Evolutionary conservation across 441 rosid species (phyloP).

Genomic region (Cnidoscolus chayamansa): DNA sequence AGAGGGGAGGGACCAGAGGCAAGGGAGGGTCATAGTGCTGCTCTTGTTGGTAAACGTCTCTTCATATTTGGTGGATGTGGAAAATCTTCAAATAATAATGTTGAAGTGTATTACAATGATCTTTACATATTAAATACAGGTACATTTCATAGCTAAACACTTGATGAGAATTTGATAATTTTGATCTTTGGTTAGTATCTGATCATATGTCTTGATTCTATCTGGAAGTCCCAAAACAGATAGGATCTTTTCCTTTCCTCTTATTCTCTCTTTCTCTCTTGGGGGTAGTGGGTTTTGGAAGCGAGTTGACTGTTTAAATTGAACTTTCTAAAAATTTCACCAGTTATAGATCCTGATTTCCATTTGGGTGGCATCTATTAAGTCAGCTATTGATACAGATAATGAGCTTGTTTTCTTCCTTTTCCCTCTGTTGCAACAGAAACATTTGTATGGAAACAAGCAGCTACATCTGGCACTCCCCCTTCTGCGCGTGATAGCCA

Average conservation of each 20-base stretch:
- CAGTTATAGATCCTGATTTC: neutral
- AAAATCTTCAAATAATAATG: constrained; percentile 54
- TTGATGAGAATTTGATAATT: neutral
- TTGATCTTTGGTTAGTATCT: neutral
- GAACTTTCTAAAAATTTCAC: neutral
- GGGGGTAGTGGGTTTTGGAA: neutral
- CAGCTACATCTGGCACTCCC: constrained; percentile 65
- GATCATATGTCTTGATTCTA: neutral
- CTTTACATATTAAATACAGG: constrained; percentile 85
- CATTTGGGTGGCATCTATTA: neutral
- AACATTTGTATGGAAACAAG: constrained; percentile 83
- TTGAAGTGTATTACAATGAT: constrained; percentile 84
- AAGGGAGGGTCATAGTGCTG: constrained; percentile 92
- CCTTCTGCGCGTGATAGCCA: constrained; percentile 97
- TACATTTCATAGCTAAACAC: constrained; percentile 19
- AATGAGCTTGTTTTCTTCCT: constrained; percentile 2
- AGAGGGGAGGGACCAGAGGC: constrained; percentile 93
- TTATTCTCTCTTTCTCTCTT: neutral
- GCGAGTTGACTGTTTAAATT: too few relatives aligned
- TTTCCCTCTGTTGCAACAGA: constrained; percentile 44
- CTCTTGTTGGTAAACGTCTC: constrained; percentile 83
- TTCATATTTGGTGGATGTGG: constrained; percentile 94
- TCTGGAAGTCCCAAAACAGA: neutral
- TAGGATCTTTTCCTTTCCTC: neutral
- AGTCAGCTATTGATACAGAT: constrained; percentile 4